phyloP scores from a whole-genome alignment of 805 yeast species.

The Clavispora santaluciae region DNA sequence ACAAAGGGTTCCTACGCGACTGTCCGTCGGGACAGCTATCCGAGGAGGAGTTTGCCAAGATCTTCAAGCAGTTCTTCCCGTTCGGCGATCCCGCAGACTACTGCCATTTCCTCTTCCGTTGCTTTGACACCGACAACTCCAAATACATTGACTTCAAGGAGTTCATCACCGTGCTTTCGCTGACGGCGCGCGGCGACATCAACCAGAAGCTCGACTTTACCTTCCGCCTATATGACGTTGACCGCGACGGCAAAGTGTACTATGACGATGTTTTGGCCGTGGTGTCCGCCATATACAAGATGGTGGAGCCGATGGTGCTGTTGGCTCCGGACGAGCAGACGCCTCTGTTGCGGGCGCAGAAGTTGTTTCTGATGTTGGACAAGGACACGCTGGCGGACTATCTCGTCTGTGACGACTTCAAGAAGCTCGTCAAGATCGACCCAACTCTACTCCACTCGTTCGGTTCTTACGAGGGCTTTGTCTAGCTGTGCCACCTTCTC shows the following conservation, averaged over 20 bases:
- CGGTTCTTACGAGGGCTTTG: constrained; percentile 75
- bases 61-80: constrained; percentile 95
- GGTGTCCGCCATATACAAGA: constrained; percentile 79
- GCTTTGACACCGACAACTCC: constrained; percentile 76
- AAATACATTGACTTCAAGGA: constrained; percentile 89
- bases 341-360: constrained; percentile 81
- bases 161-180: constrained; percentile 80
- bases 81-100: constrained; percentile 95
- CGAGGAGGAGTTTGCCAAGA: constrained; percentile 82
- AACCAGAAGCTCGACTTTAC: constrained; percentile 90
- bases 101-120: constrained; percentile 81
- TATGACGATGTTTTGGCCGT: constrained; percentile 78
- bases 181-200: constrained; percentile 78
- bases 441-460: constrained; percentile 73
- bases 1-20: constrained; percentile 90
- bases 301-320: constrained; percentile 93
- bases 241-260: constrained; percentile 69
- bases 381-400: constrained; percentile 59
- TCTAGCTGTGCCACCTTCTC: constrained; percentile 30
- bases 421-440: constrained; percentile 73
- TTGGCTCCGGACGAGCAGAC: constrained; percentile 86
- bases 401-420: constrained; percentile 79
- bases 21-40: constrained; percentile 88
- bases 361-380: constrained; percentile 71
- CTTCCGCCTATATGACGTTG: constrained; percentile 79